Conservation (phyloP, 2,329 filamentous ascomycete species). For the Hypoxylon sp. region DNA sequence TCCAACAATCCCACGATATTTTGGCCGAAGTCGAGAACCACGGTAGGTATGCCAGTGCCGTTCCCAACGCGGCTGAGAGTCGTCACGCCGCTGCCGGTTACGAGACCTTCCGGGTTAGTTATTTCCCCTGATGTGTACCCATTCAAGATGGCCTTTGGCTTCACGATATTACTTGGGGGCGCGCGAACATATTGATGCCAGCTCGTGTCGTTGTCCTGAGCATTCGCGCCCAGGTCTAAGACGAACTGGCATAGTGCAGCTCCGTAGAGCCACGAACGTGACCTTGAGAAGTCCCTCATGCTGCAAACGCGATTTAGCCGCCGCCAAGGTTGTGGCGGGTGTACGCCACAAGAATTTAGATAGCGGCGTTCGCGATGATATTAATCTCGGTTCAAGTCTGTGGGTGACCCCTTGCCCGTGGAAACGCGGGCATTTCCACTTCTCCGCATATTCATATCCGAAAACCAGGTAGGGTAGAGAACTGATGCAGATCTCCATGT, state of each 20-base stretch:
- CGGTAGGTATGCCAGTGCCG: slow-evolving; percentile 51
- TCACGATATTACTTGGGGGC: slow-evolving; percentile 53
- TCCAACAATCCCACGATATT: slow-evolving; percentile 62
- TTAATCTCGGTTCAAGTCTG: neutral
- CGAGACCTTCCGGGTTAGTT: slow-evolving; percentile 56
- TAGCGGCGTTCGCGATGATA: neutral
- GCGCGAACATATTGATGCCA: slow-evolving; percentile 61
- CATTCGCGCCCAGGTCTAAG: neutral
- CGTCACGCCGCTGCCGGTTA: slow-evolving; percentile 51
- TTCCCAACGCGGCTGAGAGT: slow-evolving; percentile 52
- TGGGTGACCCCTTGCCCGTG: neutral
- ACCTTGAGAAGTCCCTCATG: slow-evolving; percentile 7
- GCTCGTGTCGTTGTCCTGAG: slow-evolving; percentile 42
- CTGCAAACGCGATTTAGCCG: neutral
- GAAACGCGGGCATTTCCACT: neutral
- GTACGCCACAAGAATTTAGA: neutral
- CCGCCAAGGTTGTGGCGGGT: neutral
- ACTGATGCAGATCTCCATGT: slow-evolving; percentile 21
- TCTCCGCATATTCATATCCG: slow-evolving; percentile 15
- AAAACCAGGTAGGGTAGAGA: slow-evolving; percentile 4
- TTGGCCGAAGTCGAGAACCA: slow-evolving; percentile 66
- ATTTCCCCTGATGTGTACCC: slow-evolving; percentile 57
- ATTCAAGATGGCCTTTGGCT: slow-evolving; percentile 54
- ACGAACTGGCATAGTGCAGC: slow-evolving; percentile 22
- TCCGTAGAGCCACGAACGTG: slow-evolving; percentile 20